Conservation (phyloP, 2,329 filamentous ascomycete species). For the Zymoseptoria pseudotritici region DNA sequence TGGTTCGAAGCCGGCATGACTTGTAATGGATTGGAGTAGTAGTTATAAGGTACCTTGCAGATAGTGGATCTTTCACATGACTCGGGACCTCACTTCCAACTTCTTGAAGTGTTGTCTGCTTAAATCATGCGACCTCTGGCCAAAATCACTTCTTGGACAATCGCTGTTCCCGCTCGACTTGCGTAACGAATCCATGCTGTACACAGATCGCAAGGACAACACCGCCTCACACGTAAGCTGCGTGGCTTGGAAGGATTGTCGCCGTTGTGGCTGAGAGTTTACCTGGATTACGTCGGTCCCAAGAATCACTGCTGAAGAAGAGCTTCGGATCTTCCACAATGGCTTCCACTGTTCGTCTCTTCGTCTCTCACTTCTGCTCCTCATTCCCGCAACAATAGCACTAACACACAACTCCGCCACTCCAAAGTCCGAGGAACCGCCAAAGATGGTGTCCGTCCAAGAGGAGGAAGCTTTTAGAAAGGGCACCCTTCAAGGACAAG, state of each 20-base stretch:
- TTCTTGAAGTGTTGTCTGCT: not conserved
- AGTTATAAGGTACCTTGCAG: not conserved
- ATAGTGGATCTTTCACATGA: not conserved
- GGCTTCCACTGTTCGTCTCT: not conserved
- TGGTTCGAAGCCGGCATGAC: not conserved
- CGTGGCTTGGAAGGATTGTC: not conserved
- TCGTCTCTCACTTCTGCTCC: not conserved
- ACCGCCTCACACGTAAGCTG: not conserved
- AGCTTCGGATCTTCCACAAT: not conserved
- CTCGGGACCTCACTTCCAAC: not conserved
- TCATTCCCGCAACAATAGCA: not conserved
- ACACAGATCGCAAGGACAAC: not conserved
- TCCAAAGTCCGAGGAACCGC: not conserved
- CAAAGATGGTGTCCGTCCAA: not conserved
- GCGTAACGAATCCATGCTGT: not conserved
- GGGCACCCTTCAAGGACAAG: conserved; percentile 13
- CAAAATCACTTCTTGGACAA: not conserved
- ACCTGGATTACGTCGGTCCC: not conserved
- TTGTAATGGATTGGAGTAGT: not conserved
- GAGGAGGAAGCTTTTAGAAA: not conserved
- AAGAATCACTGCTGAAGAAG: not conserved
- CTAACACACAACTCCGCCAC: not conserved
- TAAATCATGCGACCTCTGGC: not conserved
- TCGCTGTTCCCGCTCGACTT: not conserved
- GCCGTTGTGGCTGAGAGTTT: not conserved